Base-by-base conservation (phyloP, 805 yeast species). In the Candida vaughaniae region DNA sequence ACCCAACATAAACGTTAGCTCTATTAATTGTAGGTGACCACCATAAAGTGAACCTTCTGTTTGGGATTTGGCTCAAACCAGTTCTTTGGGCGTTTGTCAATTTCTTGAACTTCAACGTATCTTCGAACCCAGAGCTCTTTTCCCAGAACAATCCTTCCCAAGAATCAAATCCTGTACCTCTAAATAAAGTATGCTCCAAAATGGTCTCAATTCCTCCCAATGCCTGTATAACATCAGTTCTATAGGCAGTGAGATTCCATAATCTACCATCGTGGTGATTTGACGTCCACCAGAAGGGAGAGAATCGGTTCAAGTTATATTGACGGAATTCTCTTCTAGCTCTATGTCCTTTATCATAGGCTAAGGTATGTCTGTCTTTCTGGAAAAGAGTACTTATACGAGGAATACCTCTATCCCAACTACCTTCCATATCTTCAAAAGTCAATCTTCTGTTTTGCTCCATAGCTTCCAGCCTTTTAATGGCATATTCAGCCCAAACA, bases 61-160 rank as follows among this genome's bases (percentile, higher is more conserved):
- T 93, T 3, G 99, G 99, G 53, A 93, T 91, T 64, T 93, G 99
- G 54, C 95, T 86, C 47, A 93, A 73, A 56, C 99, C 99, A 4
- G 96, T 83, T 53, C 99, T 73, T 68, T 93, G 99, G 1, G 99
- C 99, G 62, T 91, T 91, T 1, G 99, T 93, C 49, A 93, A 73
- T 56, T 91, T 93, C 60, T 90, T 89, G 62, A 89, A 86, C 57
- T 90, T 91, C 76, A 93, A 75, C 0, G 96, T 85, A 52, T 93
- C 99, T 60, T 93, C 99, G 57, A 90, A 93, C 0, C 99, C 99
- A 18, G 95, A 82, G 0, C 95, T 95, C 56, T 90, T 90, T 55
- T 93, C 99, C 99, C 99, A 93, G 61, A 93, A 93, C 17, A 93
- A 67, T 4, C 99, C 98, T 65, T 93, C 99, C 99, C 99, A 93